A percentile compares a stretch with the other conserved stretches of the same genome.
These are phyloP conservation scores for Hypsizygus ulmarius DNA, from an alignment of 1,284 basidiomycete species.

Conservation along the genomic window DNA sequence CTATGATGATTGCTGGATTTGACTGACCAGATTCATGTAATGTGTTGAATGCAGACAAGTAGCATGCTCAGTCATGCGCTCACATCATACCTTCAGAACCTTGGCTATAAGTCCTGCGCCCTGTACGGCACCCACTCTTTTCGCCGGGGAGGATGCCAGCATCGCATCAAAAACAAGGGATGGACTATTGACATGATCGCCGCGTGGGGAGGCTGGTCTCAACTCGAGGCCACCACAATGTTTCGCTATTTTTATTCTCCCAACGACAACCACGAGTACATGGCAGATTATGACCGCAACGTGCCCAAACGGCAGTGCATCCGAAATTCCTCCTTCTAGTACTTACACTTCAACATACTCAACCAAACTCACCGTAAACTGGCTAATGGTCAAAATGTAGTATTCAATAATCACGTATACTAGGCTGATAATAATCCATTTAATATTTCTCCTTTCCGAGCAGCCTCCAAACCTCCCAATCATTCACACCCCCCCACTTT, in stretches of 20 bases:
- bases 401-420: neutral
- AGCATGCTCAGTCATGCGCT: slow-evolving; percentile 16
- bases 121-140: slow-evolving; percentile 26
- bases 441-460: slow-evolving; percentile 2
- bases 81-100: slow-evolving; percentile 17
- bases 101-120: slow-evolving; percentile 19
- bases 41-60: slow-evolving; percentile 14
- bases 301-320: neutral
- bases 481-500: neutral
- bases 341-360: too few species aligned
- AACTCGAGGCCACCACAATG: slow-evolving; percentile 24
- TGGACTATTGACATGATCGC: slow-evolving; percentile 20
- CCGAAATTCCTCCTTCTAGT: too few species aligned
- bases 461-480: slow-evolving; percentile 5
- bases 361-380: too few species aligned
- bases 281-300: slow-evolving; percentile 11
- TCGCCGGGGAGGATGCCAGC: slow-evolving; percentile 23
- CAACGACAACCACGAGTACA: slow-evolving; percentile 25
- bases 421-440: neutral
- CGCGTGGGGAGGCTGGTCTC: slow-evolving; percentile 25
- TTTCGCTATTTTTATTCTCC: slow-evolving; percentile 26
- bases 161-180: slow-evolving; percentile 13
- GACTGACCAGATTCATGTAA: too few species aligned
- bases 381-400: too few species aligned
- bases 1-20: too few species aligned